Conservation (phyloP, 805 yeast species). For the Candida xyloterini region DNA sequence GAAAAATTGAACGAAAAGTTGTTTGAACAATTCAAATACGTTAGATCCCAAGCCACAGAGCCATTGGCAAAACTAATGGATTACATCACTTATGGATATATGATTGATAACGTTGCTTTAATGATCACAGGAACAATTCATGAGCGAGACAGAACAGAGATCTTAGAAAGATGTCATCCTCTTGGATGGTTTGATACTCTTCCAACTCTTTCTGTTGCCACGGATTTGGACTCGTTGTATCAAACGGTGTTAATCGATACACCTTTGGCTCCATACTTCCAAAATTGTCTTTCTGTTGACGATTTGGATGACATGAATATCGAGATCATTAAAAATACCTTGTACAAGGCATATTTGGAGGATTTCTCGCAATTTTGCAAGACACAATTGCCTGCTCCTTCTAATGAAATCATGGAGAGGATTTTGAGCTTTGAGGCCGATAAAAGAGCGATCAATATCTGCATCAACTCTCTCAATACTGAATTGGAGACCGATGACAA, state of each 20-base stretch:
- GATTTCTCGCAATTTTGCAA: slow-evolving; percentile 71
- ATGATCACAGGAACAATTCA: slow-evolving; percentile 97
- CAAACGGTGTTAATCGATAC: slow-evolving; percentile 92
- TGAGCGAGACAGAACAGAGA: slow-evolving; percentile 86
- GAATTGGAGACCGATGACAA: slow-evolving; percentile 76
- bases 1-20: slow-evolving; percentile 71
- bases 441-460: slow-evolving; percentile 87
- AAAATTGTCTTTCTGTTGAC: slow-evolving; percentile 79
- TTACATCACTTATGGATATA: slow-evolving; percentile 90
- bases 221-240: slow-evolving; percentile 91
- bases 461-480: slow-evolving; percentile 83
- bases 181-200: slow-evolving; percentile 98
- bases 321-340: slow-evolving; percentile 87
- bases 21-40: slow-evolving; percentile 79
- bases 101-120: slow-evolving; percentile 95
- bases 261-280: slow-evolving; percentile 95
- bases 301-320: slow-evolving; percentile 94
- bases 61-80: slow-evolving; percentile 82
- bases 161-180: slow-evolving; percentile 90
- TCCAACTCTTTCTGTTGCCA: slow-evolving; percentile 91
- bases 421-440: slow-evolving; percentile 91
- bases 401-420: slow-evolving; percentile 73
- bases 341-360: slow-evolving; percentile 90
- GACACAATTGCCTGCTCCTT: slow-evolving; percentile 65
- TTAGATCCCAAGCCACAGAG: slow-evolving; percentile 79